Evolutionary conservation across 805 yeast species (phyloP).

Genomic region (Pichia nanzhaoensis): DNA sequence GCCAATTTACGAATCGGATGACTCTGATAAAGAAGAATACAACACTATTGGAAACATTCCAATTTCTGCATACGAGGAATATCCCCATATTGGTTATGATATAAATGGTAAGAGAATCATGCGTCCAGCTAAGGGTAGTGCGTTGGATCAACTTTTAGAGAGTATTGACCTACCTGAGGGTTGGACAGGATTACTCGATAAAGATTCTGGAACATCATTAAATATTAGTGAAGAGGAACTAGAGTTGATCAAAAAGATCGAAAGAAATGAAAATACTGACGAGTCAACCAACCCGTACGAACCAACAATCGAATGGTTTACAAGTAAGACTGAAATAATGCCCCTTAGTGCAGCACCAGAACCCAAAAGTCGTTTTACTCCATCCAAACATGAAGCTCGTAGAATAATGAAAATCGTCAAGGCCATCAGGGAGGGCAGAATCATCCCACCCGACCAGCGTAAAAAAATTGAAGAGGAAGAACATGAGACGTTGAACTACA

Average conservation of each 20-base stretch:
- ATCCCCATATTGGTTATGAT: conserved; percentile 96
- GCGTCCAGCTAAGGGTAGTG: conserved; percentile 98
- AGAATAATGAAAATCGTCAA: conserved; percentile 92
- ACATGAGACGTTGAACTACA: conserved; percentile 42
- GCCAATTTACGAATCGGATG: conserved; percentile 93
- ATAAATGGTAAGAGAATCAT: conserved; percentile 96
- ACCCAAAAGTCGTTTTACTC: conserved; percentile 94
- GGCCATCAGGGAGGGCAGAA: conserved; percentile 95
- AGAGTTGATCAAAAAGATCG: conserved; percentile 80
- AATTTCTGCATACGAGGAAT: conserved; percentile 86
- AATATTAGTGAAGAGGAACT: conserved; percentile 83
- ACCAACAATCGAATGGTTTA: conserved; percentile 94
- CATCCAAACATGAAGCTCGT: conserved; percentile 95
- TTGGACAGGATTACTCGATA: conserved; percentile 95
- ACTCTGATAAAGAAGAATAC: conserved; percentile 68
- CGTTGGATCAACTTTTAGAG: conserved; percentile 84
- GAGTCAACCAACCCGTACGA: conserved; percentile 81
- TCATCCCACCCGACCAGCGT: conserved; percentile 64
- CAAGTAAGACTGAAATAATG: conserved; percentile 75
- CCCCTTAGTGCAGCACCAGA: conserved; percentile 93
- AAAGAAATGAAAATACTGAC: conserved; percentile 76
- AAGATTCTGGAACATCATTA: conserved; percentile 77
- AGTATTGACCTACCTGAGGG: conserved; percentile 94
- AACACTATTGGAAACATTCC: conserved; percentile 96
- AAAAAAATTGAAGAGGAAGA: conserved; percentile 46